A percentile compares a stretch with the other conserved stretches of the same genome.
These are phyloP conservation scores for Irpex sp. DNA, from an alignment of 1,284 basidiomycete species.

Conservation along the genomic window DNA sequence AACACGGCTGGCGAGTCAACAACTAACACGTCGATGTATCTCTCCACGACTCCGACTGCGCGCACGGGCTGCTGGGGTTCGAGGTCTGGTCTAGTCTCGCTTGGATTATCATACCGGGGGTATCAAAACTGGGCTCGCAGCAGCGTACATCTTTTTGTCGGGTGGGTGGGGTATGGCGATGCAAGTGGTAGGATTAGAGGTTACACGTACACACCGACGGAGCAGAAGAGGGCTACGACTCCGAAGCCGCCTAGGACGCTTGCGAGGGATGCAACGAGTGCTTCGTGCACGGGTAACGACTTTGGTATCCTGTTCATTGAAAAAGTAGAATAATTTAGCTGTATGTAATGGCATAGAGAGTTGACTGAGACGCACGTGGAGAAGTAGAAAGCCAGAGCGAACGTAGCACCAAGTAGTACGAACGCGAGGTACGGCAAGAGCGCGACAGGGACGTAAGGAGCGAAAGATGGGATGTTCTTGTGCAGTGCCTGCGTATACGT, in stretches of 20 bases:
- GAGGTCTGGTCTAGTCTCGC: not conserved
- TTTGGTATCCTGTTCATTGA: slow-evolving; percentile 69
- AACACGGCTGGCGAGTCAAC: slow-evolving; percentile 83
- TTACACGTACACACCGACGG: slow-evolving; percentile 89
- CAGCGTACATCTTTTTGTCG: not conserved
- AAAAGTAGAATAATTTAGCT: slow-evolving; percentile 1
- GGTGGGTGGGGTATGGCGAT: not conserved
- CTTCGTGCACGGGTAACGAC: slow-evolving; percentile 75
- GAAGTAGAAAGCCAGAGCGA: slow-evolving; percentile 88
- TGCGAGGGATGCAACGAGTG: slow-evolving; percentile 74
- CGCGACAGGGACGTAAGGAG: slow-evolving; percentile 71
- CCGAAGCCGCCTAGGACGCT: slow-evolving; percentile 88
- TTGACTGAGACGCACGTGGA: slow-evolving; percentile 72
- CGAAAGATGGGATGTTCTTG: slow-evolving; percentile 66
- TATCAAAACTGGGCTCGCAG: not conserved
- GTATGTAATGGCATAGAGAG: not conserved
- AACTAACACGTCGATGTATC: slow-evolving; percentile 49
- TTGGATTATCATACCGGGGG: not conserved
- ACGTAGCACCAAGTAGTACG: slow-evolving; percentile 77
- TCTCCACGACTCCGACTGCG: not conserved
- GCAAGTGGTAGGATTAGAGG: not conserved
- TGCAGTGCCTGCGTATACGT: slow-evolving; percentile 54
- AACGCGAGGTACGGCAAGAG: slow-evolving; percentile 82
- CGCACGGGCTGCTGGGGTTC: slow-evolving; percentile 1
- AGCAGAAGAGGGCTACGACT: slow-evolving; percentile 89